These are phyloP conservation scores for Lentinula detonsa DNA, from an alignment of 768 basidiomycete genomes.

Conservation along the genomic window DNA sequence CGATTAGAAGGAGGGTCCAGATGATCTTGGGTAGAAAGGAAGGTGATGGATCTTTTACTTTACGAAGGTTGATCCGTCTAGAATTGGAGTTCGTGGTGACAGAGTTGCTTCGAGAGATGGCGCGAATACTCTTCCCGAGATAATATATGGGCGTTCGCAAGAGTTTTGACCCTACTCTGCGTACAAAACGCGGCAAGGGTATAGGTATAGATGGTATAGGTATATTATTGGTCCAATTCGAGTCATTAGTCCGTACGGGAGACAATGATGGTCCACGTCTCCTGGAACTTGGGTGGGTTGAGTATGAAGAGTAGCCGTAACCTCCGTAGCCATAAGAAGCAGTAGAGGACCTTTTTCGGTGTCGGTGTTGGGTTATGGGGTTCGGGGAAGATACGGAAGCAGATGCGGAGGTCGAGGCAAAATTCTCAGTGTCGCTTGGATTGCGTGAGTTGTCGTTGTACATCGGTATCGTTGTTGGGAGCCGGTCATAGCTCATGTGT, in stretches of 20 bases:
- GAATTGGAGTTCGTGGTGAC: neutral
- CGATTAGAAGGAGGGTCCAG: conserved; percentile 36
- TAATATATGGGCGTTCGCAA: neutral
- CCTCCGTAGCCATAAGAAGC: neutral
- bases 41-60: neutral
- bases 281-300: neutral
- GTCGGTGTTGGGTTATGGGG: conserved; percentile 1
- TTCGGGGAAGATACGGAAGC: neutral
- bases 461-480: conserved; percentile 2
- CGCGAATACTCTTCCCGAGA: neutral
- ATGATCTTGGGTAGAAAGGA: neutral
- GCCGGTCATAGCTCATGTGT: conserved; percentile 5
- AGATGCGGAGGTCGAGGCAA: neutral
- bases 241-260: neutral
- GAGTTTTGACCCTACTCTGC: neutral
- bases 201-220: neutral
- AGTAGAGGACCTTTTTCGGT: conserved; percentile 2
- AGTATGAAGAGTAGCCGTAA: conserved; percentile 1
- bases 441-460: neutral
- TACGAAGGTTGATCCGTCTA: conserved; percentile 3
- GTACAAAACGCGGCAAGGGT: neutral
- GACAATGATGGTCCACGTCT: neutral
- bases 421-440: neutral
- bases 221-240: neutral
- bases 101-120: neutral